Base-by-base conservation (phyloP, 192 early-diverging fungal species). In the Chytriomyces sp. region DNA sequence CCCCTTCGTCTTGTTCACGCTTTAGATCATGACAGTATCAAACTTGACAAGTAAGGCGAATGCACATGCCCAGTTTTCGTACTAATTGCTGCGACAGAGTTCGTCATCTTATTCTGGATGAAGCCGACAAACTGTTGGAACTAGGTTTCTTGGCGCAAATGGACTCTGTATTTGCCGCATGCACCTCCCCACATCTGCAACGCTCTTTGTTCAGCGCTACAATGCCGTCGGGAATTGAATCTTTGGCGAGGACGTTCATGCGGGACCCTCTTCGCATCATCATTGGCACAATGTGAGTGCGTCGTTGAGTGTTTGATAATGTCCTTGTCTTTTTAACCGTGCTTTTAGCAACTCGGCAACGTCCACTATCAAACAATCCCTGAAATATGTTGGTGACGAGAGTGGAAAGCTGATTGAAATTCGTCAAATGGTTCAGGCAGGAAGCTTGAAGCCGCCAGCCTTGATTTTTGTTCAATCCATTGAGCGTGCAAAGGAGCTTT, bases 391-490 rank as follows among this genome's bases (percentile, higher is more conserved):
- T 28, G 96, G 96, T 33, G 88, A 91, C 52, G 98, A 99, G 74
- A 87, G 90, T 25, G 98, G 98, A 70, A 99, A 99, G 77, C 86
- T 96, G 34, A 77, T 98, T 3, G 94, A 92, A 39, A 86, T 99
- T 30, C 90, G 98, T 37, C 93, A 97, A 63, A 85, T 94, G 77
- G 84, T 98, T 19, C 86, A 90, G 62, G 54, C 64, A 0, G 80
- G 83, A 2, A 91, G 90, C 2, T 82, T 99, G 56, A 92, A 92
- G 67, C 98, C 98, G 10, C 96, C 98, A 12, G 91, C 93, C 4
- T 80, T 99, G 37, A 90, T 99, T 34, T 99, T 99, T 71, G 95
- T 98, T 7, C 96, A 99, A 78, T 95, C 93, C 22, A 98, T 97
- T 64, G 95, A 98, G 26, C 90, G 98, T 59, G 94, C 98, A 61